Evolutionary conservation across 345 rosid genomes (phyloP).

Genomic region (Cardamine resedifolia): DNA sequence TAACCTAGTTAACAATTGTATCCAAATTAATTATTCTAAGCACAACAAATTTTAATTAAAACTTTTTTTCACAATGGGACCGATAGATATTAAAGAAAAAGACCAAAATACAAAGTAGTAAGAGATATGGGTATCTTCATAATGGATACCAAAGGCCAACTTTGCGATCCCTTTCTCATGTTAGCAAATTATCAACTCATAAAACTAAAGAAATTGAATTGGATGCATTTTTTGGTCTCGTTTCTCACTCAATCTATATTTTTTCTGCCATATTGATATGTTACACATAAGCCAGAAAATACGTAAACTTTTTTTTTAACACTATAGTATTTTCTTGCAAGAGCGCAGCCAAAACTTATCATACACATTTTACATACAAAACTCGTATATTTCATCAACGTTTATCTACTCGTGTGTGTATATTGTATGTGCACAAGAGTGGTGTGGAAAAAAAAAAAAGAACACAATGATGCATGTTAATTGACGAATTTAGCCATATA

Average conservation of each 20-base stretch:
- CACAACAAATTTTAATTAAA: background rate
- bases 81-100: constrained; percentile 4
- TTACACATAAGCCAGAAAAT: background rate
- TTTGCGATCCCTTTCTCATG: background rate
- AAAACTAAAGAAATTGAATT: background rate
- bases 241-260: background rate
- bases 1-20: constrained; percentile 5
- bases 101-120: constrained; percentile 10
- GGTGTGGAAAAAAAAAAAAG: background rate
- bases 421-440: background rate
- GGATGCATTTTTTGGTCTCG: background rate
- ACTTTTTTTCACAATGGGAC: background rate
- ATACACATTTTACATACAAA: constrained; percentile 2
- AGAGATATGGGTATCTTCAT: constrained; percentile 15
- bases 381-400: background rate
- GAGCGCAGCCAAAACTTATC: background rate
- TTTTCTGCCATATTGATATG: background rate
- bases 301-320: too few species aligned
- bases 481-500: background rate
- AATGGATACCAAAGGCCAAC: constrained; percentile 7
- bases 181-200: background rate
- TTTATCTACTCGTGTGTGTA: constrained; percentile 3
- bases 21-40: background rate
- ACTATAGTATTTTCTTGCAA: background rate
- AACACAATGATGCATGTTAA: constrained; percentile 8